phyloP scores from a whole-genome alignment of 2,329 filamentous ascomycete genomes.

The Monilinia fructigena region DNA sequence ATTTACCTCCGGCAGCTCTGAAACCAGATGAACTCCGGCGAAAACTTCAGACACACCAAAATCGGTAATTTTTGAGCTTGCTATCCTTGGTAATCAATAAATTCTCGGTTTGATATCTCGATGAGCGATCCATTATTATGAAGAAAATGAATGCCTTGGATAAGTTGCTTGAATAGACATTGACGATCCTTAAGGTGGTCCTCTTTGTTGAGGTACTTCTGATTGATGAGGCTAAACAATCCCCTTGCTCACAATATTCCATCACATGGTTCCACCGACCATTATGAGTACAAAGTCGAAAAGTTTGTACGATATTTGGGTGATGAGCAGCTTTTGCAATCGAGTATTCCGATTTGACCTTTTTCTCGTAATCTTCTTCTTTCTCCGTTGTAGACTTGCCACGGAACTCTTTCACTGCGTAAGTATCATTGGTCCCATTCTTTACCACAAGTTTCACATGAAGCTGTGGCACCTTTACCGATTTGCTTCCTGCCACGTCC shows the following conservation, averaged over 20 bases:
- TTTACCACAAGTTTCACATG: constrained; percentile 78
- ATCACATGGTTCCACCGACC: constrained; percentile 87
- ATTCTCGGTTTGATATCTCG: constrained; percentile 88
- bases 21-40: constrained; percentile 74
- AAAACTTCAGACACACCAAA: constrained; percentile 91
- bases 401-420: constrained; percentile 86
- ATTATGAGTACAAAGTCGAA: constrained; percentile 68
- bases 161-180: constrained; percentile 86
- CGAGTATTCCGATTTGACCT: constrained; percentile 88
- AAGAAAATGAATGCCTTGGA: constrained; percentile 78
- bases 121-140: constrained; percentile 85
- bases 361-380: constrained; percentile 74
- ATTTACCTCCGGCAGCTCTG: constrained; percentile 69
- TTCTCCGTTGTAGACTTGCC: constrained; percentile 68
- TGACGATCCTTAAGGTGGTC: constrained; percentile 67
- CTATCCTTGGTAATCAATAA: constrained; percentile 75
- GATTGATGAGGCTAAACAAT: constrained; percentile 74
- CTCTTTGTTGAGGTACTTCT: constrained; percentile 63
- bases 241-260: constrained; percentile 84
- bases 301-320: constrained; percentile 81
- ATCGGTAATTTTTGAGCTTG: constrained; percentile 83
- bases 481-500: constrained; percentile 72
- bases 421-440: constrained; percentile 64
- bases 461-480: constrained; percentile 76
- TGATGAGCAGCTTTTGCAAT: constrained; percentile 83